Evolutionary conservation across 2,329 filamentous ascomycete species (phyloP).

Genomic region (Ophioceras dolichostomum): DNA sequence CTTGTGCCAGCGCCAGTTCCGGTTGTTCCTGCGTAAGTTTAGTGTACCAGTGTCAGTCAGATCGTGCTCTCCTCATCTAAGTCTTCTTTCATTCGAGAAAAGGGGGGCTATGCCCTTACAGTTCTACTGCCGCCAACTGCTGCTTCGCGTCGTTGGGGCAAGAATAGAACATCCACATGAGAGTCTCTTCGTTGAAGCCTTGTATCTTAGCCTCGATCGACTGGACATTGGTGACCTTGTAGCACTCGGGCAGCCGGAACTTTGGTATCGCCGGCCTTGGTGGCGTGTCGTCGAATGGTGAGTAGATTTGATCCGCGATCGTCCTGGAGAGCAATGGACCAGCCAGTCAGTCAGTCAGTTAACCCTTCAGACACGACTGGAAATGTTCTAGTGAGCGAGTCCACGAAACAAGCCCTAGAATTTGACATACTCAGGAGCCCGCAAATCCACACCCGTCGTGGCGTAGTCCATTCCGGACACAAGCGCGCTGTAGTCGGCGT

Average conservation of each 20-base stretch:
- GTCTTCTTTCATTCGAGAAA: too few species aligned
- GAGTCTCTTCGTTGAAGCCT: constrained; percentile 56
- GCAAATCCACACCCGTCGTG: constrained; percentile 43
- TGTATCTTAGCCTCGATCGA: constrained; percentile 52
- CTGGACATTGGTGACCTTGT: constrained; percentile 54
- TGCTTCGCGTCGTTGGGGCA: constrained; percentile 51
- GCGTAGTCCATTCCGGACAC: constrained; percentile 47
- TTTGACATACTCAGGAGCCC: constrained; percentile 36
- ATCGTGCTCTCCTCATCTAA: too few species aligned
- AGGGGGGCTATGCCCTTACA: too few species aligned
- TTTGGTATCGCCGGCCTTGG: constrained; percentile 45
- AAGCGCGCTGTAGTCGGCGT: constrained; percentile 49
- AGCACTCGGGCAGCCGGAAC: constrained; percentile 51
- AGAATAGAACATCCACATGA: constrained; percentile 61
- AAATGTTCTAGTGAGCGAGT: too few species aligned
- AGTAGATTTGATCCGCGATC: constrained; percentile 48
- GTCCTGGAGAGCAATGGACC: constrained; percentile 26
- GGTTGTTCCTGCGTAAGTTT: constrained; percentile 36
- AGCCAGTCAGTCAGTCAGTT: constrained; percentile 19
- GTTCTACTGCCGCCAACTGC: constrained; percentile 48
- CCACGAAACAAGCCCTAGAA: background rate
- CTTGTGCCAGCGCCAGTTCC: constrained; percentile 60
- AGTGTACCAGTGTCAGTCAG: too few species aligned
- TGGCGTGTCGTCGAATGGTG: constrained; percentile 46
- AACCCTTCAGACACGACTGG: background rate